These are phyloP conservation scores for Hypoxylon cercidicola DNA, from an alignment of 495 filamentous ascomycete species.

Conservation along the genomic window DNA sequence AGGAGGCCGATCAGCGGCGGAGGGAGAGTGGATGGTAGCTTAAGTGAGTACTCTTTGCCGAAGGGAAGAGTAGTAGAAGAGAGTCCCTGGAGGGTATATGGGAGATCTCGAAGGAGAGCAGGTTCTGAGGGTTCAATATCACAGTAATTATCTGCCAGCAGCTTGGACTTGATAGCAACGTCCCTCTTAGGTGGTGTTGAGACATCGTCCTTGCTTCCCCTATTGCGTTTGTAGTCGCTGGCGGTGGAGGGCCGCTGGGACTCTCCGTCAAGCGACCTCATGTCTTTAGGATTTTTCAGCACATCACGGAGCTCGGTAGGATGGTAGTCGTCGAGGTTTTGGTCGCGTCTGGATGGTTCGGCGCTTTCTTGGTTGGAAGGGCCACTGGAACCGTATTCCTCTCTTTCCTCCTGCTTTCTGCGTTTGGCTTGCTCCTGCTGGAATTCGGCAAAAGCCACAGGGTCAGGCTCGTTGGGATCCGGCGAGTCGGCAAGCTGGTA, in stretches of 20 bases:
- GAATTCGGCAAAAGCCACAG: conserved; percentile 47
- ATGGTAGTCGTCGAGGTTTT: conserved; percentile 34
- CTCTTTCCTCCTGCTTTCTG: conserved; percentile 37
- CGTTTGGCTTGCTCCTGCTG: conserved; percentile 43
- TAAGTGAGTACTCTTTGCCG: conserved; percentile 67
- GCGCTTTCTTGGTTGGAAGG: conserved; percentile 40
- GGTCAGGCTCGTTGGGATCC: conserved; percentile 55
- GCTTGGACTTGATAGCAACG: conserved; percentile 61
- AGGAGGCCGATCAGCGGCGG: conserved; percentile 87
- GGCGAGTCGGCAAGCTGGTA: conserved; percentile 79
- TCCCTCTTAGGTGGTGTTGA: conserved; percentile 46
- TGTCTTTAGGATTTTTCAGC: conserved; percentile 44
- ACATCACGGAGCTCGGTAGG: conserved; percentile 48
- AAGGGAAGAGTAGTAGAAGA: conserved; percentile 88
- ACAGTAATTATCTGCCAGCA: conserved; percentile 61
- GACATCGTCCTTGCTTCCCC: conserved; percentile 30
- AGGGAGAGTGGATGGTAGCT: conserved; percentile 81
- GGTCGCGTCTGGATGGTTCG: conserved; percentile 15
- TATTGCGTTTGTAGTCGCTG: conserved; percentile 38
- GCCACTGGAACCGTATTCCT: conserved; percentile 37
- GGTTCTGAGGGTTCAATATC: conserved; percentile 70
- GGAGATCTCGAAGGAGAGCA: conserved; percentile 86
- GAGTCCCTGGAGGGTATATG: conserved; percentile 93
- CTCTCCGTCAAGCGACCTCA: conserved; percentile 39
- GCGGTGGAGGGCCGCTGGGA: conserved; percentile 36